Evolutionary conservation across 2,329 filamentous ascomycete genomes (phyloP), one percentile per base, ranked within the genome.

Genomic region (Aaosphaeria arxii): DNA sequence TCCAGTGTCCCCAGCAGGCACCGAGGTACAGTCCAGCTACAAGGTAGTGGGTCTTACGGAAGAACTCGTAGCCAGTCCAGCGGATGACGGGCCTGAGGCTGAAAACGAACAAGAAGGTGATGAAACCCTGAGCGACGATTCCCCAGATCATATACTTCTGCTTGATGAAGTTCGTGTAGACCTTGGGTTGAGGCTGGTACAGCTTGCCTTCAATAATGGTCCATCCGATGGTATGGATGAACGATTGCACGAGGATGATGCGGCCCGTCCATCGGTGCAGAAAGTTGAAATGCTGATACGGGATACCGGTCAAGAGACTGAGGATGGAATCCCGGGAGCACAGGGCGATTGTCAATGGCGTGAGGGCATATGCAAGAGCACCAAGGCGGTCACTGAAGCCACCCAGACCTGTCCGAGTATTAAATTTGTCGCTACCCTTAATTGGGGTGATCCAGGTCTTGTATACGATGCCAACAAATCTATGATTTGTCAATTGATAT

Each of bases 201-300:
- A 90, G 73, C 28, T 73, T 72, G 1, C 76, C 76, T 67, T 90
- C 84, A 40, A 90, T 72, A 40, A 91, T 63, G 29, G 77, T 81
- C 87, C 87, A 91, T 46, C 76, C 79, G 29, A 91, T 77, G 1
- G 87, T 89, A 63, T 91, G 88, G 1, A 91, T 67, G 7, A 77
- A 70, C 3, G 82, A 79, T 62, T 91, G 87, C 0, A 82, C 63
- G 46, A 88, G 80, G 53, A 91, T 89, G 58, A 91, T 77, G 52
- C 86, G 86, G 5, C 88, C 87, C 0, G 85, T 72, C 87, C 87
- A 91, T 31, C 86, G 83, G 65, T 90, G 87, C 17, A 91, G 72
- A 61, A 91, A 91, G 67, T 87, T 85, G 76, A 91, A 89, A 58
- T 79, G 81, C 38, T 90, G 87, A 59, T 89, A 89, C 0, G 88